Percentiles rank a stretch among this genome's conserved stretches.
phyloP scores from a whole-genome alignment of 164 flowering plant genomes.

The Berberis vulgaris region DNA sequence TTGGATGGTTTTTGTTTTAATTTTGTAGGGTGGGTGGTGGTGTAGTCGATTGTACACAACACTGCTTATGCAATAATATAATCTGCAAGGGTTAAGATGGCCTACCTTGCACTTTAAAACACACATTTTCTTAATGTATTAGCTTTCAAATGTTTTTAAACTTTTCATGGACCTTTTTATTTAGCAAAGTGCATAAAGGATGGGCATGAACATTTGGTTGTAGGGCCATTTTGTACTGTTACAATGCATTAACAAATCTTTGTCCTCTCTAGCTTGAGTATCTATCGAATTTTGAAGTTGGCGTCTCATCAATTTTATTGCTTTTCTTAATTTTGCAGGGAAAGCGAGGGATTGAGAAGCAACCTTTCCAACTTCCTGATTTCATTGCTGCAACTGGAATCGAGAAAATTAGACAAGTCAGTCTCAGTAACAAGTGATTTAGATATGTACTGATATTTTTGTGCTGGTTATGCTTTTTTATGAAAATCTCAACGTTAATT shows the following conservation, averaged over 20 bases:
- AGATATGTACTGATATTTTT: no score
- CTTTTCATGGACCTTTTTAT: no score
- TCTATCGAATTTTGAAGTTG: slow-evolving; percentile 18
- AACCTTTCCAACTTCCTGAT: slow-evolving; percentile 98
- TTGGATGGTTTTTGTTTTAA: slow-evolving; percentile 39
- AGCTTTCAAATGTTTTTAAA: no score
- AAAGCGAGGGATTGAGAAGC: slow-evolving; percentile 97
- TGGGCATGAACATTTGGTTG: no score
- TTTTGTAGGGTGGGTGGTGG: slow-evolving; percentile 52
- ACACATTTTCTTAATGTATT: no score
- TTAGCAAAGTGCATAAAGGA: no score
- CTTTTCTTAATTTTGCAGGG: slow-evolving; percentile 58
- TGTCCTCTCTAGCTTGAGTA: slow-evolving; percentile 15
- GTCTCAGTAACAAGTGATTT: no score
- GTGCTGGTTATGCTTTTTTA: no score
- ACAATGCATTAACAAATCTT: neutral
- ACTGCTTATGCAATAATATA: slow-evolving; percentile 3
- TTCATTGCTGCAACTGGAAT: slow-evolving; percentile 98
- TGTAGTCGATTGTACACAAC: slow-evolving; percentile 21
- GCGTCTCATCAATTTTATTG: neutral
- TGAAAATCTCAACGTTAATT: no score
- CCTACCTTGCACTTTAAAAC: no score
- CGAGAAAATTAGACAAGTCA: slow-evolving; percentile 95
- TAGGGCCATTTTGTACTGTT: neutral
- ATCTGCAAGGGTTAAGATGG: slow-evolving; percentile 7